Conservation (phyloP, 1,284 basidiomycete species). For the Ceratobasidium sp. region DNA sequence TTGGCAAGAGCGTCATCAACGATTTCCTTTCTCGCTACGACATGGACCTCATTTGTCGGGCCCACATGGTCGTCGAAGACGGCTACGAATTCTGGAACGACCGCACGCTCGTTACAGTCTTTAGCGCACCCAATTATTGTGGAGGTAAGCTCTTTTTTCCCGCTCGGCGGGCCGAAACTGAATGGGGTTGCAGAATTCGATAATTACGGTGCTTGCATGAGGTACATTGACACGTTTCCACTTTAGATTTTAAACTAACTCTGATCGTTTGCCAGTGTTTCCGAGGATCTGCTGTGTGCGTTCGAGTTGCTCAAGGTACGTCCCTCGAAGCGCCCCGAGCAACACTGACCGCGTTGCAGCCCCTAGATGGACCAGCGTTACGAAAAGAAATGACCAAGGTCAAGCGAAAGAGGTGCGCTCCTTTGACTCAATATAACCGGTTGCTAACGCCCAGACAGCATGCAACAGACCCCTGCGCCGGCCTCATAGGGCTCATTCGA, state of each 20-base stretch:
- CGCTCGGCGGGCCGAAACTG: slow-evolving; percentile 11
- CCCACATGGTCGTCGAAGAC: slow-evolving; percentile 99
- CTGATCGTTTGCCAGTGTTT: slow-evolving; percentile 71
- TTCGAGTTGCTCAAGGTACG: slow-evolving; percentile 88
- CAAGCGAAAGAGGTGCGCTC: slow-evolving; percentile 88
- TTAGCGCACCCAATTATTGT: slow-evolving; percentile 97
- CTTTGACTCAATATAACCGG: background rate
- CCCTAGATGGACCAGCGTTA: slow-evolving; percentile 91
- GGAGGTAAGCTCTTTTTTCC: slow-evolving; percentile 72
- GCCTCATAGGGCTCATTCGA: slow-evolving; percentile 12
- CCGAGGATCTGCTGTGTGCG: slow-evolving; percentile 95
- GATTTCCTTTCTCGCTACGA: slow-evolving; percentile 91
- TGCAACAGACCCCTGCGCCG: slow-evolving; percentile 18
- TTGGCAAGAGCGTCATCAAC: slow-evolving; percentile 97
- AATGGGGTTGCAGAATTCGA: slow-evolving; percentile 75
- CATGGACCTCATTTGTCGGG: slow-evolving; percentile 99
- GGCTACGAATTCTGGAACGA: slow-evolving; percentile 99
- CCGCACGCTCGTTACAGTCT: slow-evolving; percentile 96
- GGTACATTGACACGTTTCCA: slow-evolving; percentile 54
- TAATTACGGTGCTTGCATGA: slow-evolving; percentile 97
- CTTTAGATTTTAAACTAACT: slow-evolving; percentile 32
- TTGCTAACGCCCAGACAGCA: slow-evolving; percentile 6
- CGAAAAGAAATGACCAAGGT: slow-evolving; percentile 99
- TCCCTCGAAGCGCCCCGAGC: background rate
- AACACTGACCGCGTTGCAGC: slow-evolving; percentile 49